Evolutionary conservation across 2,329 filamentous ascomycete genomes (phyloP), one percentile per base, ranked within the genome.

Genomic region (Beauveria scarabaeidicola): DNA sequence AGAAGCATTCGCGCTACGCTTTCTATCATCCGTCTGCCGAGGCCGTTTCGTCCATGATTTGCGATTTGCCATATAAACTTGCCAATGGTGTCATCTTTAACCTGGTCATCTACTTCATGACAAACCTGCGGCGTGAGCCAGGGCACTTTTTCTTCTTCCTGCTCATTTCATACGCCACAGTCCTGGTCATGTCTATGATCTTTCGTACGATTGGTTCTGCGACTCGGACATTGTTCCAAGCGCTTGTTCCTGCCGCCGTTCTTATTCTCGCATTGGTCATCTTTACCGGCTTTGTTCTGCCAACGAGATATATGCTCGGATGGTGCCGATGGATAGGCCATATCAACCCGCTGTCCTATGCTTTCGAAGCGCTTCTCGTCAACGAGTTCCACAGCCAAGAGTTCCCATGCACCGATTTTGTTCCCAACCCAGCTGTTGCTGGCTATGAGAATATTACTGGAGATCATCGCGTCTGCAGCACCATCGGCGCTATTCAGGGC

Each of bases 21-120:
- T 80, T 96, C n/a, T 96, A 96, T 67, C 92, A 96, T 68, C 91
- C 92, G 0, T 91, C 88, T 9, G 88, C 91, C 15, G 91, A 97
- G 78, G 90, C 91, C n/a, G 80, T 90, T 61, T 85, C 89, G 0
- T 94, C 89, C 8, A 95, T 96, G 87, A 73, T 96, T 36, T 88
- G 84, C 63, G 92, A 97, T 66, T 74, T 96, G 74, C 92, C 92
- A 0, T 90, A 90, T 73, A 96, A 94, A 72, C 15, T 56, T 7
- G 19, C 32, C 11, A 92, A 92, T 66, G 75, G 83, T 1, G 80
- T 95, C 63, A 74, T 83, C 4, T 96, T 95, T 78, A 95, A 96
- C 69, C 56, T 92, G 36, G 80, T 84, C 1, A 74, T 96, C 3
- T 96, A 96, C 75, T 96, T 96, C 73, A 87, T 97, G 84, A 88